These are phyloP conservation scores for Penicillium sp. DNA, from an alignment of 2,329 filamentous ascomycete genomes.

Conservation along the genomic window DNA sequence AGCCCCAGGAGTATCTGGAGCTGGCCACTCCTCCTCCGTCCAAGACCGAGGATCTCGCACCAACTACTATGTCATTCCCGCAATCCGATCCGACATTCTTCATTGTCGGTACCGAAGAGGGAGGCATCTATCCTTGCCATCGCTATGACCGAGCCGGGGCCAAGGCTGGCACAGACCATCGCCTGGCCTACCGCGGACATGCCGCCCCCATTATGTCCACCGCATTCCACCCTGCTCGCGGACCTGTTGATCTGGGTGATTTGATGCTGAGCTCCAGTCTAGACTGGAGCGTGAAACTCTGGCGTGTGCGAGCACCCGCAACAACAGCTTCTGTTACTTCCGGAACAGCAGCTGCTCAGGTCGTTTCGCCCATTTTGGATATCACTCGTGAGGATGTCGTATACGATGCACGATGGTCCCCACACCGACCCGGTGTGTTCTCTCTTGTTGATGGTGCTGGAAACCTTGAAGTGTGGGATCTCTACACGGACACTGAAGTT, in stretches of 20 bases:
- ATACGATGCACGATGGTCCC: slow-evolving; percentile 95
- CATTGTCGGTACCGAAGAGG: slow-evolving; percentile 94
- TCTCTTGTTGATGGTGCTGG: slow-evolving; percentile 92
- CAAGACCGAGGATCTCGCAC: slow-evolving; percentile 92
- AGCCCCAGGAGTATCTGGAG: slow-evolving; percentile 92
- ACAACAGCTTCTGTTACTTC: slow-evolving; percentile 45
- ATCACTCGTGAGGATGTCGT: slow-evolving; percentile 94
- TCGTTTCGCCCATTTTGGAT: slow-evolving; percentile 77
- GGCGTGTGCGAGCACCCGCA: slow-evolving; percentile 74
- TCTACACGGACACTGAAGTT: slow-evolving; percentile 89
- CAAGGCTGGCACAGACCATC: slow-evolving; percentile 90
- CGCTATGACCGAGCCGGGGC: slow-evolving; percentile 96
- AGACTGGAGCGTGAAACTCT: slow-evolving; percentile 97
- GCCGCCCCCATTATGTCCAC: slow-evolving; percentile 94
- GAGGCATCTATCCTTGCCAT: slow-evolving; percentile 93
- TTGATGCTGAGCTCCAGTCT: slow-evolving; percentile 88
- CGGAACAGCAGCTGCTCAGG: slow-evolving; percentile 47
- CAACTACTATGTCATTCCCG: slow-evolving; percentile 93
- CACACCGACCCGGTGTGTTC: slow-evolving; percentile 91
- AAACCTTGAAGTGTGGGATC: slow-evolving; percentile 91
- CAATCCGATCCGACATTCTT: slow-evolving; percentile 97
- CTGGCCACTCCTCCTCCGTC: slow-evolving; percentile 82
- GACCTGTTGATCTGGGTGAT: slow-evolving; percentile 91
- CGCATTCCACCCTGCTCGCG: slow-evolving; percentile 90
- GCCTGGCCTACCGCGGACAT: slow-evolving; percentile 87